Conservation (phyloP, 768 basidiomycete genomes). For the Fistulinella prunicolor region DNA sequence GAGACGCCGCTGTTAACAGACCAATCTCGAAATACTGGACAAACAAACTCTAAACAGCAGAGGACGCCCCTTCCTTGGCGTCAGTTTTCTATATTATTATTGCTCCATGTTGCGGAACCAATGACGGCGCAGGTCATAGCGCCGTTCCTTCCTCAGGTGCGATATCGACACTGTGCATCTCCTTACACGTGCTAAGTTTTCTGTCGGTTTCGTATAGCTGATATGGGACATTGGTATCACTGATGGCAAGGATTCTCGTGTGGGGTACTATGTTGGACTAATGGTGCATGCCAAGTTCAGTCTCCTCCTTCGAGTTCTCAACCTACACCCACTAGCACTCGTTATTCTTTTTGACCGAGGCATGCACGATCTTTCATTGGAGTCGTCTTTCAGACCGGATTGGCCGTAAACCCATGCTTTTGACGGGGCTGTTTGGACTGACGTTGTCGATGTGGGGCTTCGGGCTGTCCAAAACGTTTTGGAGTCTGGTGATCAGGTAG, state of each 20-base stretch:
- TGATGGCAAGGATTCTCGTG: slow-evolving; percentile 41
- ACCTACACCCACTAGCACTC: slow-evolving; percentile 41
- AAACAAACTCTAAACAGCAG: slow-evolving; percentile 24
- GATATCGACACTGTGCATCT: slow-evolving; percentile 11
- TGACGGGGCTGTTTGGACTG: slow-evolving; percentile 44
- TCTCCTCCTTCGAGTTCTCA: neutral
- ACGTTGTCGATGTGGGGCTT: slow-evolving; percentile 47
- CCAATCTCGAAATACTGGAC: slow-evolving; percentile 5
- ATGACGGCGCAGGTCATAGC: slow-evolving; percentile 70
- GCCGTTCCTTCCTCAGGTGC: slow-evolving; percentile 65
- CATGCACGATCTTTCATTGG: slow-evolving; percentile 47
- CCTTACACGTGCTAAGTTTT: neutral
- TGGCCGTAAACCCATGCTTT: slow-evolving; percentile 47
- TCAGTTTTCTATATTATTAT: slow-evolving; percentile 64
- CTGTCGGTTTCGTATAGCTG: slow-evolving; percentile 10
- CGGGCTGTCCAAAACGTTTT: slow-evolving; percentile 46
- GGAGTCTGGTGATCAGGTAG: slow-evolving; percentile 42
- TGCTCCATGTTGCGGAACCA: slow-evolving; percentile 74
- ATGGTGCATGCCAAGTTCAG: slow-evolving; percentile 33
- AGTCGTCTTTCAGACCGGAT: slow-evolving; percentile 48
- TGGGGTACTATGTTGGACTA: slow-evolving; percentile 48
- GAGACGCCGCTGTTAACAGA: slow-evolving; percentile 54
- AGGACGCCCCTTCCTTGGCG: slow-evolving; percentile 62
- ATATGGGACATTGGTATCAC: slow-evolving; percentile 37
- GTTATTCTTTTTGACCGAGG: slow-evolving; percentile 48